Percentiles rank a stretch among this genome's conserved stretches.
Evolutionary conservation across 352 stramenopile species (phyloP).

Genomic region (Phytophthora nicotianae): DNA sequence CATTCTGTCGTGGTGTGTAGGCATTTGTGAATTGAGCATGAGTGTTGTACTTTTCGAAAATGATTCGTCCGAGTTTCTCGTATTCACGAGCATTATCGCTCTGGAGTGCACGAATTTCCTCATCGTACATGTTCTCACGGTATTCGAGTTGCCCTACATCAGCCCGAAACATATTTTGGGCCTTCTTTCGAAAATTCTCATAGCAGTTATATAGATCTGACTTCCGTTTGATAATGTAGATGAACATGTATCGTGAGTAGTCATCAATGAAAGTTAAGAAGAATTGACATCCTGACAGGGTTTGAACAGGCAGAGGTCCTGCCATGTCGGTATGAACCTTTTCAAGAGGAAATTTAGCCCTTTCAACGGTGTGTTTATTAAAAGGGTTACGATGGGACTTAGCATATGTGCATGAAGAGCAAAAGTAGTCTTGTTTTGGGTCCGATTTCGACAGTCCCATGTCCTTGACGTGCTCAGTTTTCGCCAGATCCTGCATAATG

Average conservation of each 20-base stretch:
- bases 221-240: slow-evolving; percentile 15
- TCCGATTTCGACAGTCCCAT: no score
- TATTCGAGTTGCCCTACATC: neutral
- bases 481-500: no score
- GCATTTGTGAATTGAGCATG: neutral
- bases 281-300: slow-evolving; percentile 17
- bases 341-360: no score
- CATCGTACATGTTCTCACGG: neutral
- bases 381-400: slow-evolving; percentile 22
- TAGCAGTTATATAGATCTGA: neutral
- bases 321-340: slow-evolving; percentile 24
- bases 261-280: slow-evolving; percentile 31
- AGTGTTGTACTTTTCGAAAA: neutral
- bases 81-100: neutral
- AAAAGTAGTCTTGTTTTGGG: no score
- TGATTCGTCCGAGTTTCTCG: neutral
- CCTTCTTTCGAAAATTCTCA: neutral
- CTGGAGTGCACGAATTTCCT: neutral
- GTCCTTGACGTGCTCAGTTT: neutral
- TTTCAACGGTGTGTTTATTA: slow-evolving; percentile 26
- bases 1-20: neutral
- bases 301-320: slow-evolving; percentile 11
- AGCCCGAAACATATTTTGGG: neutral
- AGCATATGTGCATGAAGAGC: slow-evolving; percentile 19
- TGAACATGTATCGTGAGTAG: slow-evolving; percentile 24